phyloP scores from a whole-genome alignment of 768 basidiomycete genomes.

The Xerocomellus intermedius region DNA sequence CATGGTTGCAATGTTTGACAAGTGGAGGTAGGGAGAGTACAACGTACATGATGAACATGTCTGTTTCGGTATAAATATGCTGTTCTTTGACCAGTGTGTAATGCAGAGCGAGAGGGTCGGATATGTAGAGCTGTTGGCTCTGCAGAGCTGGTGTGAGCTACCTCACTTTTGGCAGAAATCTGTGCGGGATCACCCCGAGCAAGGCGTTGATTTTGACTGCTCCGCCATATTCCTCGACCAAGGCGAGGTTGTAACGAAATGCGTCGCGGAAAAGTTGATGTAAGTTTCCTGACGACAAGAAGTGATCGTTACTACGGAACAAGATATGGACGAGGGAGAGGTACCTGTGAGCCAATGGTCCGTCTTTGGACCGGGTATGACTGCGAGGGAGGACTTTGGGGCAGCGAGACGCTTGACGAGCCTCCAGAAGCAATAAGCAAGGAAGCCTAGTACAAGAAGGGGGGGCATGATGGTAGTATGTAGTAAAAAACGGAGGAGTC shows the following conservation, averaged over 20 bases:
- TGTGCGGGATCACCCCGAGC: conserved; percentile 29
- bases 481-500: no score
- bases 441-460: conserved; percentile 1
- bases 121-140: conserved; percentile 34
- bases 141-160: conserved; percentile 2
- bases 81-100: conserved; percentile 38
- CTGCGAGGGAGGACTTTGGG: conserved; percentile 16
- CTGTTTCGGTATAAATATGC: conserved; percentile 37
- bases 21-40: neutral
- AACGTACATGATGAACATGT: conserved; percentile 34
- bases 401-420: conserved; percentile 12
- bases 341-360: conserved; percentile 38
- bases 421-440: conserved; percentile 17
- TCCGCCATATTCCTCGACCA: conserved; percentile 35
- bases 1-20: neutral
- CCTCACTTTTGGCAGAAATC: neutral
- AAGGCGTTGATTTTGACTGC: conserved; percentile 35
- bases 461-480: neutral
- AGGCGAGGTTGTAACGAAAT: conserved; percentile 28
- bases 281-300: conserved; percentile 29
- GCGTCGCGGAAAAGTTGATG: conserved; percentile 35
- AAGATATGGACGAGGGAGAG: neutral
- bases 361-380: conserved; percentile 30
- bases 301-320: neutral
- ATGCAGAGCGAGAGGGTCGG: conserved; percentile 39